These are phyloP conservation scores for Nematocida homosporus DNA, from an alignment of 371 early-diverging fungal species.

Conservation along the genomic window DNA sequence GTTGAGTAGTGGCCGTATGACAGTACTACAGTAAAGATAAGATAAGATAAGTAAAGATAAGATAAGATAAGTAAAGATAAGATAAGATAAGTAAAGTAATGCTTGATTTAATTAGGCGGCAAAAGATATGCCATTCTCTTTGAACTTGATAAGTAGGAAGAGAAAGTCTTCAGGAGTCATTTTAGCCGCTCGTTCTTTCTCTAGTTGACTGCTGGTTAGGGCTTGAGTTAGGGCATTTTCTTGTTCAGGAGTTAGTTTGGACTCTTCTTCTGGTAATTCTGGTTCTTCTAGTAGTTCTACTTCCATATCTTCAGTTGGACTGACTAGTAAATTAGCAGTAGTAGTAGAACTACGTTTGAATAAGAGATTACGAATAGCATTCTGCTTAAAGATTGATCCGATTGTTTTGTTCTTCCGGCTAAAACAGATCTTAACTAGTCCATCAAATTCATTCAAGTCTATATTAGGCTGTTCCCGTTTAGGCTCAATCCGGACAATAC, in stretches of 20 bases:
- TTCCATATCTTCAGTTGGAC: neutral
- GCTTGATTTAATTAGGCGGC: neutral
- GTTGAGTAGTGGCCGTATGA: too few species aligned
- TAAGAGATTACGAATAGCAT: slow-evolving; percentile 53
- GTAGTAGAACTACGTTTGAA: slow-evolving; percentile 3
- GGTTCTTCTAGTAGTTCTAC: slow-evolving; percentile 68
- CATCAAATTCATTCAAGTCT: slow-evolving; percentile 91
- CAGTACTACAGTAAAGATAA: too few species aligned
- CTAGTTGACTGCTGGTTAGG: slow-evolving; percentile 62
- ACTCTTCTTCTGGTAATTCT: slow-evolving; percentile 74
- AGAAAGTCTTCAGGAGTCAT: slow-evolving; percentile 84
- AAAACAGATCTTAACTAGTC: slow-evolving; percentile 85
- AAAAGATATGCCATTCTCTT: slow-evolving; percentile 62
- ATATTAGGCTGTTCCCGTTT: slow-evolving; percentile 83
- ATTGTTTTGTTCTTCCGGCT: slow-evolving; percentile 91
- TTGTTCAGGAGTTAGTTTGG: slow-evolving; percentile 14
- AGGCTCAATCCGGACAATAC: slow-evolving; percentile 87
- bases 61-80: neutral
- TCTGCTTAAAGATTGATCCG: slow-evolving; percentile 80
- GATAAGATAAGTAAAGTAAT: neutral
- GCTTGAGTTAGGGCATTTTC: slow-evolving; percentile 45
- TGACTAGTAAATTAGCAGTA: neutral
- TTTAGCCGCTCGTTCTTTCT: slow-evolving; percentile 78
- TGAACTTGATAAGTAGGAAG: slow-evolving; percentile 64
- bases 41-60: neutral